phyloP scores from a whole-genome alignment of 257 asterid genomes.

The Plectranthus barbatus region DNA sequence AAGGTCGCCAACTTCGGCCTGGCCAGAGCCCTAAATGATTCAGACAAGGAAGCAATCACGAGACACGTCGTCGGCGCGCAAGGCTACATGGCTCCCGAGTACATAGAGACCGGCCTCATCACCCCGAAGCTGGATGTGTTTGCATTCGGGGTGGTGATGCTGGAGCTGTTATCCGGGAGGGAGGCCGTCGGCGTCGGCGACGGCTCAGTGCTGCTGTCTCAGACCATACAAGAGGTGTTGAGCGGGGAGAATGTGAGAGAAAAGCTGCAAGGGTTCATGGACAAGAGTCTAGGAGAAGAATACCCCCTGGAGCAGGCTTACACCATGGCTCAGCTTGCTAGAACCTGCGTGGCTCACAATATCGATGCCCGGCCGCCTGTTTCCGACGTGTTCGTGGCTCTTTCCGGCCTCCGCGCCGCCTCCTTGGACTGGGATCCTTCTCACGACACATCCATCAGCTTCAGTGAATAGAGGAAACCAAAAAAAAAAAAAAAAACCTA shows the following conservation, averaged over 20 bases:
- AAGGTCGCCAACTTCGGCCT: conserved; percentile 41
- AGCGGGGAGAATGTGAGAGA: conserved; percentile 40
- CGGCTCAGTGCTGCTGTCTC: conserved; percentile 6
- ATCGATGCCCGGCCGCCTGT: conserved; percentile 31
- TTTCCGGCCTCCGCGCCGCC: conserved; percentile 34
- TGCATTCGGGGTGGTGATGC: conserved; percentile 41
- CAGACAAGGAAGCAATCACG: conserved; percentile 9
- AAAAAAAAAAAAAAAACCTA: no score
- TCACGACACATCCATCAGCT: conserved; percentile 23
- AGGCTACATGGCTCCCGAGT: conserved; percentile 60
- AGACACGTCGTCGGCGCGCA: conserved; percentile 53
- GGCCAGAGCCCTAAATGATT: conserved; percentile 26
- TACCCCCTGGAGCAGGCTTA: conserved; percentile 45
- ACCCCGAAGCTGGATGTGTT: conserved; percentile 48
- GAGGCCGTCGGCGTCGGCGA: conserved; percentile 9
- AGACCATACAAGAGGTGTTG: conserved; percentile 25
- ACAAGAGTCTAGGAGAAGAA: conserved; percentile 29
- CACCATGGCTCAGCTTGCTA: conserved; percentile 42
- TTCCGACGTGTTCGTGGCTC: conserved; percentile 27
- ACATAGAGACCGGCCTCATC: conserved; percentile 45
- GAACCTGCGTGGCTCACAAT: conserved; percentile 34
- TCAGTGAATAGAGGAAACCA: conserved; percentile 3
- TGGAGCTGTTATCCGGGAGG: conserved; percentile 44
- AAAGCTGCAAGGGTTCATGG: conserved; percentile 34
- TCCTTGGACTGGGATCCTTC: conserved; percentile 62